These are phyloP conservation scores for Rhododendron griersonianum DNA, from an alignment of 148 eudicot genomes.

Conservation along the genomic window DNA sequence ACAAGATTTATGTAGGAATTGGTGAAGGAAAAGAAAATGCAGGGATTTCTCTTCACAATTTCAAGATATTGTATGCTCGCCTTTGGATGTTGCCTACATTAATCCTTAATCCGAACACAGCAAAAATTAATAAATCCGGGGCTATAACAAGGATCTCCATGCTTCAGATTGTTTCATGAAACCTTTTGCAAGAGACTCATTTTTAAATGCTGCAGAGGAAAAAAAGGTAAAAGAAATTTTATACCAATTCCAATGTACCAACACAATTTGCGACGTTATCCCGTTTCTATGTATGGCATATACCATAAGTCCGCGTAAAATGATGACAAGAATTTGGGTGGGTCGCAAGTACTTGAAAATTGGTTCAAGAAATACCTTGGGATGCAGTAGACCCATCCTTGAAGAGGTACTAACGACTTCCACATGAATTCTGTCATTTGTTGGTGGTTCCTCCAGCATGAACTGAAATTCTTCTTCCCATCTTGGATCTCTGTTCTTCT, in stretches of 20 bases:
- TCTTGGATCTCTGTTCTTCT: conserved; percentile 67
- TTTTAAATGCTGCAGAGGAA: not conserved
- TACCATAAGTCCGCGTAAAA: not conserved
- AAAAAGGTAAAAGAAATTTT: not conserved
- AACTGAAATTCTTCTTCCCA: conserved; percentile 64
- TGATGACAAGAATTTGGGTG: not conserved
- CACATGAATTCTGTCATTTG: conserved; percentile 48
- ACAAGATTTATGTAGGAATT: too few species aligned
- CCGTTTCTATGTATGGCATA: not conserved
- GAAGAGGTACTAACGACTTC: conserved; percentile 53
- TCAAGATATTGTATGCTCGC: not conserved
- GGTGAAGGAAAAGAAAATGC: too few species aligned
- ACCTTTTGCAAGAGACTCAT: not conserved
- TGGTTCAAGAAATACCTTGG: conserved; percentile 38
- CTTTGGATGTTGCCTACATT: not conserved
- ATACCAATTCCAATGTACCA: not conserved
- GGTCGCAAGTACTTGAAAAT: not conserved
- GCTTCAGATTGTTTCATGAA: not conserved
- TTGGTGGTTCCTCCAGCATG: conserved; percentile 61
- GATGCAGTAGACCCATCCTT: conserved; percentile 50
- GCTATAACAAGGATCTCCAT: not conserved
- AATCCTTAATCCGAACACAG: not conserved
- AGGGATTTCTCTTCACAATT: not conserved
- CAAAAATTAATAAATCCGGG: not conserved
- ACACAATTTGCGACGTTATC: not conserved